Evolutionary conservation across 192 early-diverging fungal species (phyloP).

Genomic region (Gaertneriomyces sp.): DNA sequence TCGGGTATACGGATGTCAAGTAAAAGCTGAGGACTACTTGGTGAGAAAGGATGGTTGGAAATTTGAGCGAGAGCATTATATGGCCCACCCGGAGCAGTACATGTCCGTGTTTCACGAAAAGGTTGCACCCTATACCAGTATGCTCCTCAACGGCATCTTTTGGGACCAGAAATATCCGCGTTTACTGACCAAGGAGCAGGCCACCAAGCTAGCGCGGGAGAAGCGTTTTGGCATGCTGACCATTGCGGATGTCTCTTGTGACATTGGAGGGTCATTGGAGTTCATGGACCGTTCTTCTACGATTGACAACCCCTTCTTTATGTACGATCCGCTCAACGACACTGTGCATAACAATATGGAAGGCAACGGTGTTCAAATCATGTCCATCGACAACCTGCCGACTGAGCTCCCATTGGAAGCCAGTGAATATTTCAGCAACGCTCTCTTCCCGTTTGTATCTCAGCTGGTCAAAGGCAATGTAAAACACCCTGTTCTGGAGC

Average conservation of each 20-base stretch:
- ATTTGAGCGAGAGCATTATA: constrained; percentile 67
- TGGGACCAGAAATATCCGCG: constrained; percentile 87
- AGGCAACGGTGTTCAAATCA: constrained; percentile 86
- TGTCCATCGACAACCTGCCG: constrained; percentile 96
- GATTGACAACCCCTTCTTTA: constrained; percentile 89
- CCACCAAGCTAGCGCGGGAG: constrained; percentile 64
- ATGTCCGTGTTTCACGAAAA: constrained; percentile 76
- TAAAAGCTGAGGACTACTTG: constrained; percentile 76
- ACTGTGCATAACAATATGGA: constrained; percentile 72
- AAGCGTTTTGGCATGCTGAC: constrained; percentile 71
- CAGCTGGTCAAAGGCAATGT: constrained; percentile 71
- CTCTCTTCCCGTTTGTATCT: constrained; percentile 75
- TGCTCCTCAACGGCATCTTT: constrained; percentile 91
- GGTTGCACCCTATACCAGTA: constrained; percentile 86
- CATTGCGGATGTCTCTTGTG: constrained; percentile 91
- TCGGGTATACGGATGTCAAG: constrained; percentile 78
- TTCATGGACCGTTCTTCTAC: constrained; percentile 86
- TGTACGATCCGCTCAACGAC: constrained; percentile 76
- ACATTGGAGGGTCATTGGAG: constrained; percentile 92
- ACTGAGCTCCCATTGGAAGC: constrained; percentile 94
- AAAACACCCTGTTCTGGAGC: constrained; percentile 64
- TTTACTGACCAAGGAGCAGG: constrained; percentile 80
- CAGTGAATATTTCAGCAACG: constrained; percentile 86
- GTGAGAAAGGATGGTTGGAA: constrained; percentile 65
- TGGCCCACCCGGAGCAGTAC: constrained; percentile 72